A percentile compares a stretch with the other conserved stretches of the same genome.
These are phyloP conservation scores for Ajuga chamaepitys DNA, from an alignment of 257 asterid genomes.

Conservation along the genomic window DNA sequence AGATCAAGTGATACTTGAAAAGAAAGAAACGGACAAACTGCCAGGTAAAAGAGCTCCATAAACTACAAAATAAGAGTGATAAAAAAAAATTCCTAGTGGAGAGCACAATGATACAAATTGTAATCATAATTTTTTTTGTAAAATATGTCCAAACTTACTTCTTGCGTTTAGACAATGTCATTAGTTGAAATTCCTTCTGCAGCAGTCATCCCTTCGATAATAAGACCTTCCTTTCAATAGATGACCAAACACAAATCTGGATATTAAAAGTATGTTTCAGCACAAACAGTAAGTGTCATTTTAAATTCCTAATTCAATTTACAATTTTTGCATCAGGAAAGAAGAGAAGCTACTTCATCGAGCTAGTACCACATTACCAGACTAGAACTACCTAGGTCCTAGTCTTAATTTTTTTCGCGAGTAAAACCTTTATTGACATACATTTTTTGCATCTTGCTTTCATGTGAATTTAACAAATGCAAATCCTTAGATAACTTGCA, in stretches of 20 bases:
- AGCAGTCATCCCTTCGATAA: conserved; percentile 77
- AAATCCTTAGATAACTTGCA: conserved; percentile 80
- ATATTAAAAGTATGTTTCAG: background rate
- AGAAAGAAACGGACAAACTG: background rate
- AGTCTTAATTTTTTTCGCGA: conserved; percentile 4
- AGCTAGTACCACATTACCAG: conserved; percentile 3
- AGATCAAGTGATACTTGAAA: background rate
- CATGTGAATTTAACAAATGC: conserved; percentile 91
- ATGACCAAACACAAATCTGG: conserved; percentile 15
- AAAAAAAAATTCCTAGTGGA: background rate
- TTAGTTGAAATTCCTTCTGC: conserved; percentile 81
- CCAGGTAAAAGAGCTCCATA: conserved; percentile 8
- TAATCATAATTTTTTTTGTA: too few species aligned
- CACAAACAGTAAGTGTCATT: background rate
- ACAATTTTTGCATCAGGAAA: background rate
- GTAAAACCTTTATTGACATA: conserved; percentile 19
- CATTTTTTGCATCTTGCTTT: conserved; percentile 81
- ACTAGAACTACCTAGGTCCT: background rate
- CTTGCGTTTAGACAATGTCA: conserved; percentile 87
- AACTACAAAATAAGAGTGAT: background rate
- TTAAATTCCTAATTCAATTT: background rate
- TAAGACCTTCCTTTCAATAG: conserved; percentile 75
- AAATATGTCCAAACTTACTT: conserved; percentile 35
- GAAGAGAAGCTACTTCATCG: background rate
- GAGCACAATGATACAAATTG: background rate